Base-by-base conservation (phyloP, 2,329 filamentous ascomycete species). In the Colletotrichum incanum region DNA sequence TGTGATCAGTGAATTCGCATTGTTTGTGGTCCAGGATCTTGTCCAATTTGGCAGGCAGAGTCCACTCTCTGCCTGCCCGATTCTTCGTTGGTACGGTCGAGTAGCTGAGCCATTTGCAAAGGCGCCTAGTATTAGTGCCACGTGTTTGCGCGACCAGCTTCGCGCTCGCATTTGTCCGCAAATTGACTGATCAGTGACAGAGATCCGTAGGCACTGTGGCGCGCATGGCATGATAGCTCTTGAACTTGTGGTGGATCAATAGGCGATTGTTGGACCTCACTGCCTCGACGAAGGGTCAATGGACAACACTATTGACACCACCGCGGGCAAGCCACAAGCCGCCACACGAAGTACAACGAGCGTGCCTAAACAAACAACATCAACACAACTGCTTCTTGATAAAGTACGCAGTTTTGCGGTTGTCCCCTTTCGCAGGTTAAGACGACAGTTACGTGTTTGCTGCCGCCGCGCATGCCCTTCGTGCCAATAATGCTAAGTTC, bases 1-100 rank as follows among this genome's bases (percentile, higher is more conserved):
- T 50, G 9, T 50, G 12, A 9, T 50, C 47, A 9, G 1, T 50
- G 47, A 7, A 5, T 23, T 28, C n/a, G n/a, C 47, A 28, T 50
- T 50, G n/a, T 50, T 28, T 47, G 43, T 47, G 43, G 9, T 47
- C 47, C 12, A 50, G 47, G 26, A 50, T 50, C 47, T 50, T 50
- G 26, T 50, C n/a, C 47, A 50, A 16, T 9, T 50, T 3, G 5
- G 47, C 47, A 28, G n/a, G 47, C 47, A 28, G n/a, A 50, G 20
- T 50, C 47, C n/a, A 28, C 47, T 50, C 47, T 50, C n/a, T 50
- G 47, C 47, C 47, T 50, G 6, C 47, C 47, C 9, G n/a, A 16
- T 1, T 23, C 47, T 9, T 50, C 20, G 23, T 12, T 50, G 47
- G 47, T 28, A 28, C 47, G 47, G 47, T 50, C 47, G 12, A 50